These are phyloP conservation scores for Hypoxylon rubiginosum DNA, from an alignment of 2,329 filamentous ascomycete genomes.

Conservation along the genomic window DNA sequence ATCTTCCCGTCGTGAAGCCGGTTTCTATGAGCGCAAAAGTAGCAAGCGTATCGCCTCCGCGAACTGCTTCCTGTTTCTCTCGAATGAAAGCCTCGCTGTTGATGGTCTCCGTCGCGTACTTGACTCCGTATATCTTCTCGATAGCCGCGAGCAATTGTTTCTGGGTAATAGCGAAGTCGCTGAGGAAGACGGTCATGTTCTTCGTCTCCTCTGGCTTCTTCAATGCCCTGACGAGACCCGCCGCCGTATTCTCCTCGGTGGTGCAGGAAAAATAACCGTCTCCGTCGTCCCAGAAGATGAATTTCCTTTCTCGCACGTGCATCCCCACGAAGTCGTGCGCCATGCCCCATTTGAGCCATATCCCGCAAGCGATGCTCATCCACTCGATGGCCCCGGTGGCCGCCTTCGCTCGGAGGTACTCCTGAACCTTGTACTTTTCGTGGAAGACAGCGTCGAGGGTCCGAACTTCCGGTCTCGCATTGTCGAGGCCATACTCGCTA, in stretches of 20 bases:
- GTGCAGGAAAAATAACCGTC: slow-evolving; percentile 52
- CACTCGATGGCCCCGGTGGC: slow-evolving; percentile 49
- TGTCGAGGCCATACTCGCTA: slow-evolving; percentile 63
- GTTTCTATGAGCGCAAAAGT: slow-evolving; percentile 49
- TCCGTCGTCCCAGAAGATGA: slow-evolving; percentile 53
- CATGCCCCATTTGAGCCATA: slow-evolving; percentile 51
- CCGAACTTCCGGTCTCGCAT: slow-evolving; percentile 46
- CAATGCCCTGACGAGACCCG: slow-evolving; percentile 49
- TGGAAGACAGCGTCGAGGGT: slow-evolving; percentile 46
- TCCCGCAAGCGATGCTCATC: slow-evolving; percentile 49
- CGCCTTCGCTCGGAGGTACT: slow-evolving; percentile 45
- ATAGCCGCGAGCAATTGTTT: slow-evolving; percentile 59
- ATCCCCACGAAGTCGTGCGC: slow-evolving; percentile 48
- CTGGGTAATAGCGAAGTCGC: slow-evolving; percentile 53
- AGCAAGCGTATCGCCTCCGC: slow-evolving; percentile 45
- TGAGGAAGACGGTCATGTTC: slow-evolving; percentile 52
- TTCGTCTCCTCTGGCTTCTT: slow-evolving; percentile 50
- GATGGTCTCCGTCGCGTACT: slow-evolving; percentile 49
- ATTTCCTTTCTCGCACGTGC: slow-evolving; percentile 40
- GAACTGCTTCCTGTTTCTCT: slow-evolving; percentile 48
- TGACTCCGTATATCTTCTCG: slow-evolving; percentile 63
- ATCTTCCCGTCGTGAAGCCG: slow-evolving; percentile 51
- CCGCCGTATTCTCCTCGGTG: slow-evolving; percentile 54
- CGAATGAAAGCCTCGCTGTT: slow-evolving; percentile 47
- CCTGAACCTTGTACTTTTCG: slow-evolving; percentile 50